Evolutionary conservation across 2,329 filamentous ascomycete species (phyloP).

Genomic region (Pseudogymnoascus sp.): DNA sequence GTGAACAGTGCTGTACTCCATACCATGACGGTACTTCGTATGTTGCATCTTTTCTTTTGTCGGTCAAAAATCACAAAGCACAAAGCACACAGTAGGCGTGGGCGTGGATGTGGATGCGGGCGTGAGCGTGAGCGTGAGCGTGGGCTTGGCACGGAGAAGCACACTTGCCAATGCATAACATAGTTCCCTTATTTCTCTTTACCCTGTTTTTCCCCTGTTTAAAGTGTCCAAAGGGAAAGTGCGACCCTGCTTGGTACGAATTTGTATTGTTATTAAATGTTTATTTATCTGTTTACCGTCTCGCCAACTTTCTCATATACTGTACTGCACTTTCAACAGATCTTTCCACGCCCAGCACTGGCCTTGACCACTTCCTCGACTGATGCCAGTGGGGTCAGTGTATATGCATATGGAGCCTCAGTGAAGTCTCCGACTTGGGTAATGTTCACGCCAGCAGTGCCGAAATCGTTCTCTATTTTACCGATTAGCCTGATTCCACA

Average conservation of each 20-base stretch:
- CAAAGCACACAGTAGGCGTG: no score
- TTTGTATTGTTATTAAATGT: background rate
- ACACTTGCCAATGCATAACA: no score
- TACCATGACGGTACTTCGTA: background rate
- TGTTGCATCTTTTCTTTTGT: background rate
- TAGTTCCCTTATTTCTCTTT: no score
- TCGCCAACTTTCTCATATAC: background rate
- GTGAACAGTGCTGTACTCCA: background rate
- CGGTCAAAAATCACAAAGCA: background rate
- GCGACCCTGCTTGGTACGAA: no score
- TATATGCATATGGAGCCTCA: conserved; percentile 26
- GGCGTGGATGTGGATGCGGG: no score
- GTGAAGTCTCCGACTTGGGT: conserved; percentile 44
- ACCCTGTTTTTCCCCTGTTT: no score
- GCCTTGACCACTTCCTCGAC: background rate
- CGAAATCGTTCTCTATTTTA: conserved; percentile 40
- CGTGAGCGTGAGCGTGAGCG: no score
- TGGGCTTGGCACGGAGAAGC: no score
- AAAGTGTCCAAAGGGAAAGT: no score
- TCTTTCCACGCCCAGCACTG: background rate
- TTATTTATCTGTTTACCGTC: background rate
- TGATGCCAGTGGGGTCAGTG: background rate
- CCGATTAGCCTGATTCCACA: background rate
- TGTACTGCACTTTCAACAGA: background rate
- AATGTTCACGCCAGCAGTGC: conserved; percentile 41